These are phyloP conservation scores for Venturia oleaginea DNA, from an alignment of 2,329 filamentous ascomycete species.

Conservation along the genomic window DNA sequence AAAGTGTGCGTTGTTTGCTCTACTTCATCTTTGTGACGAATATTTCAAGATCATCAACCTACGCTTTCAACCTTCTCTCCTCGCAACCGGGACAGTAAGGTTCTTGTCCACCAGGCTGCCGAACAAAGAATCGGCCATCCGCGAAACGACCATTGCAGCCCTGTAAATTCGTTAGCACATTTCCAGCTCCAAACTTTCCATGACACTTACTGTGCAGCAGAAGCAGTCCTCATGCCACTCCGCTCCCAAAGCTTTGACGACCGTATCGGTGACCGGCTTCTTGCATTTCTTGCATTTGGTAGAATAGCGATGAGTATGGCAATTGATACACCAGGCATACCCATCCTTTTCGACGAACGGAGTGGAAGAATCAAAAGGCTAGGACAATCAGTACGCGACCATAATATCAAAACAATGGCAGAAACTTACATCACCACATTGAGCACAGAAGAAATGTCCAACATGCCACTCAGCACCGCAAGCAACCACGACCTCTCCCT, in stretches of 20 bases:
- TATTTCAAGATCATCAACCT: slow-evolving; percentile 6
- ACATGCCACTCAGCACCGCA: slow-evolving; percentile 95
- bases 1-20: background rate
- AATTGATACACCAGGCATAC: slow-evolving; percentile 92
- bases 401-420: background rate
- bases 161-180: slow-evolving; percentile 24
- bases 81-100: slow-evolving; percentile 56
- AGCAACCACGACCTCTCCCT: slow-evolving; percentile 88
- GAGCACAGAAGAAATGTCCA: slow-evolving; percentile 97
- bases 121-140: slow-evolving; percentile 55
- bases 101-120: slow-evolving; percentile 44
- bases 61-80: slow-evolving; percentile 53
- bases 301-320: slow-evolving; percentile 83
- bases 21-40: too few species aligned
- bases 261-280: slow-evolving; percentile 77
- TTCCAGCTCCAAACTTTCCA: background rate
- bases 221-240: slow-evolving; percentile 97
- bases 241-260: slow-evolving; percentile 76
- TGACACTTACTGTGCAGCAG: slow-evolving; percentile 52
- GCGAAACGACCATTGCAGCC: slow-evolving; percentile 52
- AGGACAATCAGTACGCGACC: background rate
- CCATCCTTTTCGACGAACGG: slow-evolving; percentile 97
- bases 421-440: slow-evolving; percentile 69
- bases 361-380: slow-evolving; percentile 50
- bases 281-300: slow-evolving; percentile 83